Evolutionary conservation across 305 asterid genomes (phyloP).

Genomic region (Plantago coronopus): DNA sequence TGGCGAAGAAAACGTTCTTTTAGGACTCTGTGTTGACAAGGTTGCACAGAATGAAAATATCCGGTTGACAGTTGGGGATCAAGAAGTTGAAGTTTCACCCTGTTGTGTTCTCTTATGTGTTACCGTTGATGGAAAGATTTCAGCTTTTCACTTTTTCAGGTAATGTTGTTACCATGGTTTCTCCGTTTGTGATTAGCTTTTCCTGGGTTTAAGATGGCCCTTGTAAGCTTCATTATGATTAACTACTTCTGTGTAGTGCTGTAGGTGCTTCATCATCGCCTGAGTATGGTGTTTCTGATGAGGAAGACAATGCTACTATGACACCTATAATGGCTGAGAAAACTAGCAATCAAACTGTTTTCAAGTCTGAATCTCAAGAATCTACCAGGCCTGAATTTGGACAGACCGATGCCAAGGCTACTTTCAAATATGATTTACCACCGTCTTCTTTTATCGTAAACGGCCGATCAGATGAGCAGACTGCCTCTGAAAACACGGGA

Average conservation of each 20-base stretch:
- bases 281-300: slow-evolving; percentile 41
- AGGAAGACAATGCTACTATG: slow-evolving; percentile 39
- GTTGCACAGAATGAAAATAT: slow-evolving; percentile 59
- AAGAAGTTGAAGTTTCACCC: slow-evolving; percentile 76
- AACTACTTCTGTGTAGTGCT: slow-evolving; percentile 50
- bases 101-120: slow-evolving; percentile 71
- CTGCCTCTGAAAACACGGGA: slow-evolving; percentile 23
- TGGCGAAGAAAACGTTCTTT: slow-evolving; percentile 73
- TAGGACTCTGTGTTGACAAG: slow-evolving; percentile 73
- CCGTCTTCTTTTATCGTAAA: slow-evolving; percentile 25
- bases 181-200: slow-evolving; percentile 8
- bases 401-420: slow-evolving; percentile 28
- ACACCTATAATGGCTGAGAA: slow-evolving; percentile 31
- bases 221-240: slow-evolving; percentile 21
- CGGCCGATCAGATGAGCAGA: slow-evolving; percentile 27
- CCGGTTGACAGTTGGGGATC: slow-evolving; percentile 55
- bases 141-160: slow-evolving; percentile 90
- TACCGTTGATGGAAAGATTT: slow-evolving; percentile 80
- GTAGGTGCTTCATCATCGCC: slow-evolving; percentile 40
- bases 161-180: slow-evolving; percentile 26
- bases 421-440: slow-evolving; percentile 22
- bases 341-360: slow-evolving; percentile 25
- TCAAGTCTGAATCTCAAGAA: slow-evolving; percentile 25
- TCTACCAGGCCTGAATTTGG: slow-evolving; percentile 27
- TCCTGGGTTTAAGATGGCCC: slow-evolving; percentile 16